Evolutionary conservation across 257 asterid species (phyloP).

Genomic region (Knoxia roxburghii): DNA sequence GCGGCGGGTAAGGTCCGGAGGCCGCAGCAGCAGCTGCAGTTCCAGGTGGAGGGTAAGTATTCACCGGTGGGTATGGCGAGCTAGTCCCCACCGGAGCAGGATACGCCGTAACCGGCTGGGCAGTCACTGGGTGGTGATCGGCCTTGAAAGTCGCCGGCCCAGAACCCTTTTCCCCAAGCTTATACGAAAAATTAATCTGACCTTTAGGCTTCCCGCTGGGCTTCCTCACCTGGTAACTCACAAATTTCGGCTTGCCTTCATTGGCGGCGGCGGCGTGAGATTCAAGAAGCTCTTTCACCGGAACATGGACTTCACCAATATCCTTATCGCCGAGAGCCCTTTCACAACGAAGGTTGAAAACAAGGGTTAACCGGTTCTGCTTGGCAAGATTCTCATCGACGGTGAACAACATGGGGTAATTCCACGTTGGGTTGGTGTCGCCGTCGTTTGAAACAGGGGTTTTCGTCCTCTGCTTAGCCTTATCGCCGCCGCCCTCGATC

Average conservation of each 20-base stretch:
- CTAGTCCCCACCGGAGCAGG: slow-evolving; percentile 46
- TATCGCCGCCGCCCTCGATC: slow-evolving; percentile 44
- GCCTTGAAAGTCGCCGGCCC: slow-evolving; percentile 15
- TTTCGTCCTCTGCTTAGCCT: slow-evolving; percentile 34
- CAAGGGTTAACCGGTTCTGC: slow-evolving; percentile 54
- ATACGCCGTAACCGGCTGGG: slow-evolving; percentile 45
- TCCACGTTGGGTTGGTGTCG: slow-evolving; percentile 60
- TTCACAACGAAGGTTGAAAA: slow-evolving; percentile 44
- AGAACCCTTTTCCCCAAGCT: slow-evolving; percentile 36
- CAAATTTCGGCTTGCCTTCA: slow-evolving; percentile 35
- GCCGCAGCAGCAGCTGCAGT: not conserved
- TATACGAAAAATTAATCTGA: slow-evolving; percentile 53
- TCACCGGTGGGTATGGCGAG: slow-evolving; percentile 27
- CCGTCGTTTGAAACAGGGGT: slow-evolving; percentile 51
- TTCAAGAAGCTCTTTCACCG: slow-evolving; percentile 56
- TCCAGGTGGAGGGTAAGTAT: slow-evolving; percentile 33
- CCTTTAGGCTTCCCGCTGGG: slow-evolving; percentile 81
- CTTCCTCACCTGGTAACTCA: slow-evolving; percentile 71
- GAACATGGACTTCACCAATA: slow-evolving; percentile 65
- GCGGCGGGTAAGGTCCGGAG: slow-evolving; percentile 26
- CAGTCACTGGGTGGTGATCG: slow-evolving; percentile 31
- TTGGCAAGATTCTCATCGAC: slow-evolving; percentile 50
- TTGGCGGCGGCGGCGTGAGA: slow-evolving; percentile 24
- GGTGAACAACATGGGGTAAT: slow-evolving; percentile 51
- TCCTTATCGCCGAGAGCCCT: slow-evolving; percentile 56